Evolutionary conservation across 1,139 yeast genomes (phyloP), one percentile per base, ranked within the genome.

Genomic region (Keqinozyma sinolaborantium): DNA sequence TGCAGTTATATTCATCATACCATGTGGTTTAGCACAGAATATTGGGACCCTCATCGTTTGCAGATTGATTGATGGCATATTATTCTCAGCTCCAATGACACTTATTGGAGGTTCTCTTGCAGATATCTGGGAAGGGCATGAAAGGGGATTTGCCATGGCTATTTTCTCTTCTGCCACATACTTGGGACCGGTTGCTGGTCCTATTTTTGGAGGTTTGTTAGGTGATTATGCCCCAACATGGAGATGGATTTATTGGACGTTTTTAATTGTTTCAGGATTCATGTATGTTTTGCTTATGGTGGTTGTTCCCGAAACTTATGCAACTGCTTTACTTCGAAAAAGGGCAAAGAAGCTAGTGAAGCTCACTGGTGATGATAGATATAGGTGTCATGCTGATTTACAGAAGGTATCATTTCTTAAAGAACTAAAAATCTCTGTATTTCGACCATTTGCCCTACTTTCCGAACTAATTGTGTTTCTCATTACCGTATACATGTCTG

Each of bases 91-190:
- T 6, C 88, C 88, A 31, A 79, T 82, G 81, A 77, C 84, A 35
- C 58, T 81, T 35, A 79, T 81, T 50, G 90, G 90, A 31, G 90
- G 88, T 33, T 77, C 83, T 15, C 60, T 82, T 33, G 83, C 85
- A 4, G 90, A 82, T 53, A 71, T 81, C 56, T 81, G 83, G 79
- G 58, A 55, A 13, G 73, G 70, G 24, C 53, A 68, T 21, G 79
- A 81, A 36, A 72, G 87, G 54, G 85, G 87, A 46, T 58, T 69
- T 10, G 86, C 88, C n/a, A 79, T 82, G 87, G 75, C 83, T 16
- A 38, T 52, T 11, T 54, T 54, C 36, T 54, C 58, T 29, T 53
- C 57, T 15, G 53, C 55, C 13, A 58, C 60, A 3, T 48, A 32
- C 30, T 30, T 33, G 16, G 41, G 41, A 8, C 87, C 90, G 9